Evolutionary conservation across 192 early-diverging fungal species (phyloP), one percentile per base, ranked within the genome.

Genomic region (Coemansia sp.): DNA sequence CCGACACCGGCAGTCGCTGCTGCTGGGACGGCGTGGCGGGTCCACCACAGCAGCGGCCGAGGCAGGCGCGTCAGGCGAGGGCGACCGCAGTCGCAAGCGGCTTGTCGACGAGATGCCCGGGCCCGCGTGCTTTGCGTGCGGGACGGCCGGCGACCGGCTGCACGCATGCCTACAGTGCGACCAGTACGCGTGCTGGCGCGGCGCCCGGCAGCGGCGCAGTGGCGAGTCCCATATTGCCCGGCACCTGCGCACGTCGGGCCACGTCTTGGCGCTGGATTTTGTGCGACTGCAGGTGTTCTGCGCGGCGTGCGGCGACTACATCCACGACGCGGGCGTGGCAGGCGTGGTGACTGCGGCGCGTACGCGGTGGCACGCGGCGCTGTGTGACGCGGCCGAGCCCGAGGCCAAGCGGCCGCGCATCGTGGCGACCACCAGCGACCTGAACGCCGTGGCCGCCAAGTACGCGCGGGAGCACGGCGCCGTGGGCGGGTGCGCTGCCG

Each of bases 131-230:
- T 66, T 73, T 18, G 68, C 77, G 6, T 92, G 90, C 65, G 80
- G 87, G n/a, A 81, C 86, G 18, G 70, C 86, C 3, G 67, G 83
- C 27, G 85, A 86, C 76, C 71, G 91, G 6, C 85, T 97, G 55
- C 94, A 96, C 72, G 91, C 86, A 5, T 97, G 95, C 67, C 78
- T 97, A 24, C 47, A 62, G 16, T 97, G 95, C 76, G 89, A 92
- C 39, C 89, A 73, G 72, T 81, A 92, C 33, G 94, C 91, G 3
- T 97, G 95, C 79, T 90, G 89, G 88, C 87, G 85, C 34, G 78
- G 81, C n/a, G 73, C 18, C 69, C 41, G 89, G 89, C 71, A 76
- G 83, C 13, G 62, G 36, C 49, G 57, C 15, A 12, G 20, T 10
- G 60, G 12, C 18, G 11, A 36, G 29, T 11, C 44, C 16, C 60